Conservation (phyloP, 192 early-diverging fungal species). For the Linnemannia elongata region DNA sequence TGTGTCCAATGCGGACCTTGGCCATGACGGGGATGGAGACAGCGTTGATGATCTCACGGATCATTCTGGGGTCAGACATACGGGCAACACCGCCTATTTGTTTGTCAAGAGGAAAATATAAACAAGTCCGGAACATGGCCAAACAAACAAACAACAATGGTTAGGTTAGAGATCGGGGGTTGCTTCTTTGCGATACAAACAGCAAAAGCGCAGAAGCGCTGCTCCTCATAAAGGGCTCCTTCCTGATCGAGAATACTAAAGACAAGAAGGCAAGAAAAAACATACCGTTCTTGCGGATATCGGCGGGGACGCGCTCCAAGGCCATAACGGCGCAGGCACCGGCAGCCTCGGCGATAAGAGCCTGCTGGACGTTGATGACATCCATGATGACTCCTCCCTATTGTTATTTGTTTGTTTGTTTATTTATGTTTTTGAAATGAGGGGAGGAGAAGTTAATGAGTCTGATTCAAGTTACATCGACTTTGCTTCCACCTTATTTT, state of each 20-base stretch:
- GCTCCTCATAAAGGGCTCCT: background rate
- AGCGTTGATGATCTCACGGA: conserved; percentile 95
- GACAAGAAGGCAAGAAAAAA: background rate
- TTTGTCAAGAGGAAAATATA: background rate
- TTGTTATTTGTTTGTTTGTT: background rate
- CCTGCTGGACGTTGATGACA: conserved; percentile 97
- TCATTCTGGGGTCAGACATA: conserved; percentile 99
- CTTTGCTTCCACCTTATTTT: background rate
- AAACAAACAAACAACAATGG: background rate
- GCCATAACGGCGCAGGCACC: conserved; percentile 99
- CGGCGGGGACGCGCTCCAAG: conserved; percentile 97
- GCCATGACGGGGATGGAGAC: conserved; percentile 99
- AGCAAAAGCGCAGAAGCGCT: no score
- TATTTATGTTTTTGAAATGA: background rate
- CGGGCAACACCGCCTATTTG: conserved; percentile 89
- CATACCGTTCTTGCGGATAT: conserved; percentile 95
- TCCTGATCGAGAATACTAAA: background rate
- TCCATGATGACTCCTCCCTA: conserved; percentile 99
- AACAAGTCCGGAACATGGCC: background rate
- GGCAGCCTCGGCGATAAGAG: conserved; percentile 96
- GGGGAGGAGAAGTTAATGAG: background rate
- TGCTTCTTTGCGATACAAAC: background rate
- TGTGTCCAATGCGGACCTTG: conserved; percentile 98
- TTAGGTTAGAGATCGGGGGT: background rate
- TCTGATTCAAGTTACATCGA: background rate